Percentiles rank a stretch among this genome's conserved stretches.
These are phyloP conservation scores for Malus sylvestris DNA, from an alignment of 306 rosid species.

Conservation along the genomic window DNA sequence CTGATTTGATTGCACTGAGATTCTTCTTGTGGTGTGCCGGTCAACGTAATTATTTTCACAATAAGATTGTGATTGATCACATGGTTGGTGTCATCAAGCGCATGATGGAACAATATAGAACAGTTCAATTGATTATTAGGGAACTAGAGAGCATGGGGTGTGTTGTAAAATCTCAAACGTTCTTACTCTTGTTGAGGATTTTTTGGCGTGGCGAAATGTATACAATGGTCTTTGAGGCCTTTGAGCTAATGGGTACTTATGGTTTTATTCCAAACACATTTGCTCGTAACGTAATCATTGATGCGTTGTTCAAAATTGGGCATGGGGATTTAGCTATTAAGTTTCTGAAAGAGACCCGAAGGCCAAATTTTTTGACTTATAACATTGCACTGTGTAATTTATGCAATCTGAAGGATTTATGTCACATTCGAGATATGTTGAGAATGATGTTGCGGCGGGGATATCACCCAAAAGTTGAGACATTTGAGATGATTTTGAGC, in stretches of 20 bases:
- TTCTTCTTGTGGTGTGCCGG: conserved; percentile 45
- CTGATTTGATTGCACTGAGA: conserved; percentile 51
- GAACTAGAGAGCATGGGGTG: conserved; percentile 41
- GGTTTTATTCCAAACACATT: conserved; percentile 44
- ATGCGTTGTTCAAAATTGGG: conserved; percentile 40
- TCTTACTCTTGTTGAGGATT: conserved; percentile 45
- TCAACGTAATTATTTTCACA: conserved; percentile 30
- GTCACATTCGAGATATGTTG: conserved; percentile 16
- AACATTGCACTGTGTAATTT: conserved; percentile 38
- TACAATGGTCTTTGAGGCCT: conserved; percentile 32
- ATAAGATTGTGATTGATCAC: conserved; percentile 18
- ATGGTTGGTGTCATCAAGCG: conserved; percentile 33
- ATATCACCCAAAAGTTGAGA: conserved; percentile 33
- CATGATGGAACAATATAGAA: conserved; percentile 23
- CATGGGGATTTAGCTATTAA: conserved; percentile 24
- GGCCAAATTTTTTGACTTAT: conserved; percentile 52
- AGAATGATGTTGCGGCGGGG: conserved; percentile 35
- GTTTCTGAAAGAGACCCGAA: conserved; percentile 23
- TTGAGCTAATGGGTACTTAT: conserved; percentile 28
- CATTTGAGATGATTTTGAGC: conserved; percentile 42
- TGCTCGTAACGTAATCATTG: conserved; percentile 46
- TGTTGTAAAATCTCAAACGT: conserved; percentile 36
- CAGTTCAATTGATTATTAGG: conserved; percentile 29
- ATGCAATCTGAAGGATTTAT: conserved; percentile 27
- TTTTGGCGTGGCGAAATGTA: conserved; percentile 44